Evolutionary conservation across 371 early-diverging fungal genomes (phyloP), one percentile per base, ranked within the genome.

Genomic region (Haplosporangium sp.): DNA sequence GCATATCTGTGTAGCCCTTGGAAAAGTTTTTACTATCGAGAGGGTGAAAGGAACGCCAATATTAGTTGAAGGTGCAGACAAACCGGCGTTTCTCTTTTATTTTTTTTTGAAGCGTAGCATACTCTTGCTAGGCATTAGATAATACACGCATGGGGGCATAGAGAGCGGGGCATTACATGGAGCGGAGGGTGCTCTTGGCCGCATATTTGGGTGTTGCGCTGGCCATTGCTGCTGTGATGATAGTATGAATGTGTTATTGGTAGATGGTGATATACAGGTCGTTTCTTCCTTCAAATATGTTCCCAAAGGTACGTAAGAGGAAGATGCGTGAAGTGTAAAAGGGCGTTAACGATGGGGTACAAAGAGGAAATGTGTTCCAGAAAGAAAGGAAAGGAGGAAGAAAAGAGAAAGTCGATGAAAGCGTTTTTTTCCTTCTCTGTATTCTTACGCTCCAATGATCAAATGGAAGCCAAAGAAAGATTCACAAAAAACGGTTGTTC

Each of bases 1-100:
- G 97, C 55, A 96, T 92, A 69, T 98, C 98, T 65, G 95, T 89
- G 84, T 96, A 98, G 10, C 98, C 98, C 83, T 95, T 96, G 51
- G 95, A 92, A 81, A 92, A 92, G 86, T 97, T 98, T 88, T 98
- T 99, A 64, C 97, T 96, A 75, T 41, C 59, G n/a, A 37, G 41
- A 10, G 12, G 36, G 46, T 61, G 51, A 36, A 37, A 41, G 38
- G 20, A n/a, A 46, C 6, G 36, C 8, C 48, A 18, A 45, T 45
- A 12, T 11, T 41, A 47, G 21, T 13, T 53, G 43, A 48, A 18
- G 41, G 37, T 47, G 48, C 53, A 14, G 38, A n/a, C 12, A 53
- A 52, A 37, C 10, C 18, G 52, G 59, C 58, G 48, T 51, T 60
- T 48, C 21, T 53, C 48, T 50, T 55, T 38, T 23, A 0, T 62